Evolutionary conservation across 1,139 yeast genomes (phyloP).

Genomic region (Hyphopichia khmerensis): DNA sequence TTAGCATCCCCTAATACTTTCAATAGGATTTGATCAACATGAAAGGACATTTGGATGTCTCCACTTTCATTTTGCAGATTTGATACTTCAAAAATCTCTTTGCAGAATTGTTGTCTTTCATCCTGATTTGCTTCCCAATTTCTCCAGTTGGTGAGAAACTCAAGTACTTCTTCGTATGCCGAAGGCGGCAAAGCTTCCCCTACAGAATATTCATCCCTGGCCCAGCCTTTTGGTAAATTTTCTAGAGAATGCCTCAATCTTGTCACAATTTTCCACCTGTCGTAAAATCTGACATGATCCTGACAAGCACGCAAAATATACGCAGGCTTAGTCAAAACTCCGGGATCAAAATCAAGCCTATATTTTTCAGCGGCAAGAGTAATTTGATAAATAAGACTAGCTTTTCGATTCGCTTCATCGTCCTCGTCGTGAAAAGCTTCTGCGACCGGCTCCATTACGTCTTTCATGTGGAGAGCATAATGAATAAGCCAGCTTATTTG

Average conservation of each 20-base stretch:
- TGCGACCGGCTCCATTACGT: constrained; percentile 20
- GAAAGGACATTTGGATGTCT: constrained; percentile 1
- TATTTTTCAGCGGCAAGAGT: constrained; percentile 62
- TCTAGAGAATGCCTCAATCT: constrained; percentile 72
- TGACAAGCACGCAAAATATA: constrained; percentile 68
- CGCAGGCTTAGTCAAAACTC: constrained; percentile 87
- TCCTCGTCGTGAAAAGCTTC: constrained; percentile 13
- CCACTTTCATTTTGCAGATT: neutral
- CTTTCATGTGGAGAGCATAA: constrained; percentile 20
- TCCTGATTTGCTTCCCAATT: constrained; percentile 70
- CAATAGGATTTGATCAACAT: constrained; percentile 1
- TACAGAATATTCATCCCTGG: constrained; percentile 18
- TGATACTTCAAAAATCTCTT: constrained; percentile 31
- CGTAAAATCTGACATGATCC: constrained; percentile 74
- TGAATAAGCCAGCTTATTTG: constrained; percentile 38
- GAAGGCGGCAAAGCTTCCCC: constrained; percentile 35
- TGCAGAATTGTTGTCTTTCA: constrained; percentile 55
- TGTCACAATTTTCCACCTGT: constrained; percentile 84
- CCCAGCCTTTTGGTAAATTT: constrained; percentile 59
- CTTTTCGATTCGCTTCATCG: constrained; percentile 18
- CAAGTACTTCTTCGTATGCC: constrained; percentile 55
- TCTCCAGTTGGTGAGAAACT: constrained; percentile 78
- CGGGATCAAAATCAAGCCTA: constrained; percentile 77
- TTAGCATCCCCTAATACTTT: constrained; percentile 3
- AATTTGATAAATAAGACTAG: constrained; percentile 53